Base-by-base conservation (phyloP, 1,284 basidiomycete species). In the Ceratobasidium sp. region DNA sequence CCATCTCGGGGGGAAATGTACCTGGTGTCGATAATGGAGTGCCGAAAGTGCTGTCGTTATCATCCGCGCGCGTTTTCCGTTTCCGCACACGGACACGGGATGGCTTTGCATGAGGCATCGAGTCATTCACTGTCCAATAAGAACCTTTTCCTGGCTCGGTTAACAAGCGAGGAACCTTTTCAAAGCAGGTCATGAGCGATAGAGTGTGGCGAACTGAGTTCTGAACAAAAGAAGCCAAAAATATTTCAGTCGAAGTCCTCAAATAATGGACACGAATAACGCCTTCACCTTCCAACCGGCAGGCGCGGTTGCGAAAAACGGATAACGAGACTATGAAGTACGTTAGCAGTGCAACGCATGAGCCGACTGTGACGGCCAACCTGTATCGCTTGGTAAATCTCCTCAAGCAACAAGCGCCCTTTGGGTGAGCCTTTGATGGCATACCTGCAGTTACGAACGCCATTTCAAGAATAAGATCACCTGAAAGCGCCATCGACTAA, bases 171-270 rank as follows among this genome's bases (percentile, higher is more conserved):
- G 94, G 90, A 13, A 96, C 92, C 82, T 96, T 96, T 81, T 95
- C 91, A 81, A 96, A 96, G 79, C 94, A 96, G 76, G 95, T 94
- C 81, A 97, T 97, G 76, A 97, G 87, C 8, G 94, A 96, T 24
- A 98, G 87, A 79, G 96, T 97, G 83, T 97, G 95, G 62, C 95
- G 90, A 78, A 98, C 95, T 51, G 95, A 97, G 82, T 97, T 97
- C 91, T 98, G 79, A 34, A 14, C 14, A 19, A 39, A 27, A 48
- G 37, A 9, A 4, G 9, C n/a, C 37, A 46, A 58, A 41, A 24
- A 41, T 34, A 24, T 46, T 41, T 61, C 41, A 62, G 46, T 16
- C 24, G 22, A 39, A 11, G 43, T 27, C 24, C 37, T 61, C 24
- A 24, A 19, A 6, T n/a, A 54, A 14, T 6, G 24, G n/a, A 8